Conservation (phyloP, 2,329 filamentous ascomycete species). For the Diaporthe citriasiana region DNA sequence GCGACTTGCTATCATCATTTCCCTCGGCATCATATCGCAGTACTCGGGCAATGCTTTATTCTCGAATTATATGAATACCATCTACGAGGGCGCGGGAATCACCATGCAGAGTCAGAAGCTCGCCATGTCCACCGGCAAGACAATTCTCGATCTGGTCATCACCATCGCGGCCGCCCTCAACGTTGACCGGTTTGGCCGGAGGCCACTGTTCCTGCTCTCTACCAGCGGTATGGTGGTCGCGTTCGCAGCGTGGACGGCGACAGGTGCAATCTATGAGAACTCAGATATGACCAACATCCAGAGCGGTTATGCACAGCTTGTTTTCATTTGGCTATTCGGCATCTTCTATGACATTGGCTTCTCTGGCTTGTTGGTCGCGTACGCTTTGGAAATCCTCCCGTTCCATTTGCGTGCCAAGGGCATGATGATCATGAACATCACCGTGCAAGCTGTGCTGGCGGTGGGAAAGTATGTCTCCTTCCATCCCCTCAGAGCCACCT, state of each 20-base stretch:
- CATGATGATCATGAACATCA: conserved; percentile 76
- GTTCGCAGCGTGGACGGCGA: conserved; percentile 63
- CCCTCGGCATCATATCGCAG: conserved; percentile 74
- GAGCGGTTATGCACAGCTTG: conserved; percentile 68
- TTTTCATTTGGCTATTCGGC: conserved; percentile 72
- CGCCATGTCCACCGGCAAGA: conserved; percentile 63
- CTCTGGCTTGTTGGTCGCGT: conserved; percentile 69
- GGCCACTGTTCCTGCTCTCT: conserved; percentile 63
- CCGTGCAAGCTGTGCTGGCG: conserved; percentile 72
- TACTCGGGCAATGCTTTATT: conserved; percentile 75
- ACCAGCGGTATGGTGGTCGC: conserved; percentile 63
- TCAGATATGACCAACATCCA: conserved; percentile 51
- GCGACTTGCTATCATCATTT: conserved; percentile 70
- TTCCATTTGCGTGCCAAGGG: conserved; percentile 71
- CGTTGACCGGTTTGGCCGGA: conserved; percentile 62
- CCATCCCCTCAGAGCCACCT: not conserved
- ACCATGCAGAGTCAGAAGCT: conserved; percentile 66
- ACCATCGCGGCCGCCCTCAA: conserved; percentile 64
- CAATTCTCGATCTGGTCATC: conserved; percentile 68
- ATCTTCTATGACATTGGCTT: conserved; percentile 73
- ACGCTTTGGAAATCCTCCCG: conserved; percentile 71
- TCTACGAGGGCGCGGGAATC: conserved; percentile 72
- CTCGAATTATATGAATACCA: conserved; percentile 73
- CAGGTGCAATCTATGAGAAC: conserved; percentile 64
- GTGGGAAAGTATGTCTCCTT: conserved; percentile 68